Conservation (phyloP, 1,139 yeast species). For the Magnusiomyces ingens region DNA sequence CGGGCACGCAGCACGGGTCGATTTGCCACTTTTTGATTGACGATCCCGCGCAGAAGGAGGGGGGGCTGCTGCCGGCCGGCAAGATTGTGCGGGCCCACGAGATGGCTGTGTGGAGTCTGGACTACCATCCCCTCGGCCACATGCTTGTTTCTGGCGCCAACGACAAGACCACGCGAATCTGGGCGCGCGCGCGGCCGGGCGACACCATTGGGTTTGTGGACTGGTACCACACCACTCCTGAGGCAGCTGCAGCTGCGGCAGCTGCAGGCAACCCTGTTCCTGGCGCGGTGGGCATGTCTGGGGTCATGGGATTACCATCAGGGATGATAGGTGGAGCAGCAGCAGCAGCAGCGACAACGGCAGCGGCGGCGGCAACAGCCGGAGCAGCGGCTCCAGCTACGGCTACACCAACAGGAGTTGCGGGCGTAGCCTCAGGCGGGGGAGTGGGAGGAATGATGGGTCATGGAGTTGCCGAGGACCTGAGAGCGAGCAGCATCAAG, state of each 20-base stretch:
- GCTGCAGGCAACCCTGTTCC: background rate
- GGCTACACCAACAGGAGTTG: too few species aligned
- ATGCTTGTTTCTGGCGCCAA: conserved; percentile 87
- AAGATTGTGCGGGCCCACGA: conserved; percentile 87
- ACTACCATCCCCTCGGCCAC: conserved; percentile 93
- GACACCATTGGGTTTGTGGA: conserved; percentile 82
- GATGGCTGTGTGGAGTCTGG: conserved; percentile 81
- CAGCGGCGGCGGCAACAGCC: too few species aligned
- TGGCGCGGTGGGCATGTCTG: too few species aligned
- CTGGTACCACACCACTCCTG: conserved; percentile 40
- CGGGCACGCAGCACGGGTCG: conserved; percentile 88
- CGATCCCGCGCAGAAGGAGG: conserved; percentile 35
- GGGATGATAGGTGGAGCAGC: too few species aligned
- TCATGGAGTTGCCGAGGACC: too few species aligned
- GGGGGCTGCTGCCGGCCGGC: conserved; percentile 30
- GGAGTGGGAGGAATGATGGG: too few species aligned
- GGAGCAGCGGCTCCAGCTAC: too few species aligned
- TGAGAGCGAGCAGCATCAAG: too few species aligned
- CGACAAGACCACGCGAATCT: conserved; percentile 87
- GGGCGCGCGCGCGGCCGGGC: conserved; percentile 90
- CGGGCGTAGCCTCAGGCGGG: too few species aligned
- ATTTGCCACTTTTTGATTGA: conserved; percentile 70
- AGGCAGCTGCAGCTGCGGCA: conserved; percentile 6
- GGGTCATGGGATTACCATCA: too few species aligned
- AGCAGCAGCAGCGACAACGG: too few species aligned